Evolutionary conservation across 805 yeast genomes (phyloP).

Genomic region (Saccharomycopsis lassenensis): DNA sequence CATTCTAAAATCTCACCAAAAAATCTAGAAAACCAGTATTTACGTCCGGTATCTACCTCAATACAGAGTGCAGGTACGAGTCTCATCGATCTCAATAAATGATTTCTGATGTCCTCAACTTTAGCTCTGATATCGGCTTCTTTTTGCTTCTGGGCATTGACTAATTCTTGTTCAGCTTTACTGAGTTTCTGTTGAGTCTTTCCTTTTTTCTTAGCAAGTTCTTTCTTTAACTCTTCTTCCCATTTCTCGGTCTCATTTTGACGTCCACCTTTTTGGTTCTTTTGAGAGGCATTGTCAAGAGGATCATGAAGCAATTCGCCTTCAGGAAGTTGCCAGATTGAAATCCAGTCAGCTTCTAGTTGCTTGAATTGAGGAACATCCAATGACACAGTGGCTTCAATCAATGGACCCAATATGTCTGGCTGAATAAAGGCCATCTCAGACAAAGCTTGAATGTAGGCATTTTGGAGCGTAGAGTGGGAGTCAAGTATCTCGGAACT

Average conservation of each 20-base stretch:
- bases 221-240: constrained; percentile 78
- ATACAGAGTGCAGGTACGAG: too few species aligned
- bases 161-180: constrained; percentile 61
- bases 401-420: constrained; percentile 37
- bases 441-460: constrained; percentile 39
- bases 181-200: constrained; percentile 42
- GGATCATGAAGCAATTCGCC: constrained; percentile 64
- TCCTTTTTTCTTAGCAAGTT: constrained; percentile 49
- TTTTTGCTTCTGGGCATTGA: constrained; percentile 48
- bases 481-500: constrained; percentile 21
- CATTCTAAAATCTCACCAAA: constrained; percentile 34
- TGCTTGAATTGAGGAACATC: constrained; percentile 24
- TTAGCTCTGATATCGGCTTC: constrained; percentile 47
- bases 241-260: constrained; percentile 73
- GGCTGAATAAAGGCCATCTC: constrained; percentile 52
- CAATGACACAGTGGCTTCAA: too few species aligned
- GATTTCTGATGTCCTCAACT: constrained; percentile 30
- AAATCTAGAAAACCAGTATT: constrained; percentile 65
- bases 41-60: constrained; percentile 55
- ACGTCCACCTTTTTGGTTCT: constrained; percentile 54
- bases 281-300: constrained; percentile 26
- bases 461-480: constrained; percentile 37
- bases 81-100: too few species aligned
- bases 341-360: constrained; percentile 34
- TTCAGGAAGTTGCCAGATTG: constrained; percentile 59